Evolutionary conservation across 2,329 filamentous ascomycete species (phyloP), one percentile per base, ranked within the genome.

Genomic region (Xylariomycetidae sp.): DNA sequence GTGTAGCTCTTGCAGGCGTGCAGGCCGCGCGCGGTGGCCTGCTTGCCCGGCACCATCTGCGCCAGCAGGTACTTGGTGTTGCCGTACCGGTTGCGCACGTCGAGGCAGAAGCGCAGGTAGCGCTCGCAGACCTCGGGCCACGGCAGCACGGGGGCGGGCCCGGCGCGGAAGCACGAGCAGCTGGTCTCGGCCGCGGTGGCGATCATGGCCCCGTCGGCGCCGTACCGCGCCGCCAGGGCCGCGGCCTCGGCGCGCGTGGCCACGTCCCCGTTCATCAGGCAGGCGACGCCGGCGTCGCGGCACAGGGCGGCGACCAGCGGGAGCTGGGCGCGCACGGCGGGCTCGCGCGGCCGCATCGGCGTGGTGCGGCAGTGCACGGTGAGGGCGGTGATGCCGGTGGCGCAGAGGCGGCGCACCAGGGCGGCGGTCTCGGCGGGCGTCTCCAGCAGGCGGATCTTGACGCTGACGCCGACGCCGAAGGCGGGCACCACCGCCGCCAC

Each of bases 131-230:
- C 79, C 31, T 90, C 80, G 39, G 70, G 65, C 90, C 90, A 96
- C 1, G 73, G 67, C 1, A 80, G 54, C 1, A 85, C 87, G 9
- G 87, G 88, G 25, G 85, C 74, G 1, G 69, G 73, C 23, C 73
- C 62, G 1, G 72, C 58, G 24, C 84, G 74, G 67, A 98, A 98
- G 52, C 85, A 89, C 44, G 85, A 93, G 3, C 88, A 77, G 54
- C 98, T 98, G 43, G 81, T 76, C 65, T 98, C 92, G 1, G 92
- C 92, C 4, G 86, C 75, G 3, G 87, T 92, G 8, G 92, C 92
- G 50, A 98, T 96, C 92, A 98, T 98, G 40, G 86, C 92, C 5
- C 89, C 90, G 53, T 96, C 89, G 5, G 84, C 85, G n/a, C 80
- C 82, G 53, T 76, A 95, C 56, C 95, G 82, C 17, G 74, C 52